Conservation (phyloP, 1,284 basidiomycete species). For the Xerocomus amazonicus region DNA sequence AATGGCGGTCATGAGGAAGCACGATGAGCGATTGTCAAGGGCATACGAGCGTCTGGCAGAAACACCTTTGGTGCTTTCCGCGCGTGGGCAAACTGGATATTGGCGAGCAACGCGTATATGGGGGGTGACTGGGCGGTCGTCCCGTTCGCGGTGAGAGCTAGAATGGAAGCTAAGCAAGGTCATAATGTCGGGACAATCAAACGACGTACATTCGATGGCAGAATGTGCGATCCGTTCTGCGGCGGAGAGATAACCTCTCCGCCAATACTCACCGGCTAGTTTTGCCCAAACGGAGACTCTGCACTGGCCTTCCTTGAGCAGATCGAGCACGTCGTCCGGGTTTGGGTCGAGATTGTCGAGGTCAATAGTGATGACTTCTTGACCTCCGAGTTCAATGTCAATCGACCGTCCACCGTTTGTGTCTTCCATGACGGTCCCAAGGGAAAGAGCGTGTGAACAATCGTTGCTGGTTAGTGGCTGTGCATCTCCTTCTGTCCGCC, state of each 20-base stretch:
- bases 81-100: conserved; percentile 76
- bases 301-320: conserved; percentile 67
- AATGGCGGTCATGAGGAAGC: conserved; percentile 9
- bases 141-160: conserved; percentile 56
- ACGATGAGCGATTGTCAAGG: background rate
- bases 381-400: conserved; percentile 71
- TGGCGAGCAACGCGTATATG: conserved; percentile 77
- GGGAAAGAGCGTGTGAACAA: background rate
- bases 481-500: no score
- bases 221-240: conserved; percentile 65
- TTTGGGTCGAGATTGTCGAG: conserved; percentile 73
- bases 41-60: conserved; percentile 68
- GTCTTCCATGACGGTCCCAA: conserved; percentile 22
- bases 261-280: conserved; percentile 76
- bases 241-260: conserved; percentile 60
- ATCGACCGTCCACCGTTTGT: conserved; percentile 35
- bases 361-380: conserved; percentile 79
- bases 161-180: background rate
- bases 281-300: conserved; percentile 72
- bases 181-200: background rate
- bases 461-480: background rate
- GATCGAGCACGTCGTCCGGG: conserved; percentile 67
- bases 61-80: conserved; percentile 79
- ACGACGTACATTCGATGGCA: conserved; percentile 59
- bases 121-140: conserved; percentile 50